Evolutionary conservation across 352 stramenopile species (phyloP), one percentile per base, ranked within the genome.

Genomic region (Blastocystis sp.): DNA sequence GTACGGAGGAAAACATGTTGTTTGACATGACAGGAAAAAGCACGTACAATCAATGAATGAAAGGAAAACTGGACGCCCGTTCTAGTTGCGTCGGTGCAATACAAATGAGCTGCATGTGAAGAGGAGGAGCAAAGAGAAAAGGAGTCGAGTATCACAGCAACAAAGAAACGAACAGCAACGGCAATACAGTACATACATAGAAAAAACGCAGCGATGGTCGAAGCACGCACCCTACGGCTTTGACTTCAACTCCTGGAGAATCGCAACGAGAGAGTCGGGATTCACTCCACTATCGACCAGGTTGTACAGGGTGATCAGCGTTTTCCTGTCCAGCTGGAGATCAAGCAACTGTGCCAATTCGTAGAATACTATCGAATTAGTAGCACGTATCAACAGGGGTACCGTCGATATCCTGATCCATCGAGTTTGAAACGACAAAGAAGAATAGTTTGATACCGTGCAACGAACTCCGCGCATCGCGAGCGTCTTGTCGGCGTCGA

Each of bases 251-350:
- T 85, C 74, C 74, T 85, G 65, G 16, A 85, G 65, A n/a, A 85
- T 85, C 3, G 74, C 55, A 1, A 59, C 74, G 50, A 85, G 37
- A 19, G 74, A 51, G 70, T 85, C 74, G 9, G 74, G 74, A 69
- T 85, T 85, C n/a, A 85, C 74, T 50, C 74, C 74, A 67, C 74
- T 69, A 45, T 85, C 74, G 51, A 85, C 66, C 21, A 85, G 51
- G 45, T 85, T 85, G 66, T 85, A 85, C 21, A 85, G 29, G 45
- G 60, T 37, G 3, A 45, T 3, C 16, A 85, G 31, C n/a, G 74
- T 85, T 31, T 85, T 62, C 37, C 70, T 62, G 66, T 85, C 74
- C 55, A 85, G 19, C 19, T 85, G n/a, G 19, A 85, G 74, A 69
- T 85, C 74, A 1, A 85, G 29, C 29, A 85, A 19, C 26, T 26